Evolutionary conservation across 1,284 basidiomycete species (phyloP).

Genomic region (Phenoliferia sp.): DNA sequence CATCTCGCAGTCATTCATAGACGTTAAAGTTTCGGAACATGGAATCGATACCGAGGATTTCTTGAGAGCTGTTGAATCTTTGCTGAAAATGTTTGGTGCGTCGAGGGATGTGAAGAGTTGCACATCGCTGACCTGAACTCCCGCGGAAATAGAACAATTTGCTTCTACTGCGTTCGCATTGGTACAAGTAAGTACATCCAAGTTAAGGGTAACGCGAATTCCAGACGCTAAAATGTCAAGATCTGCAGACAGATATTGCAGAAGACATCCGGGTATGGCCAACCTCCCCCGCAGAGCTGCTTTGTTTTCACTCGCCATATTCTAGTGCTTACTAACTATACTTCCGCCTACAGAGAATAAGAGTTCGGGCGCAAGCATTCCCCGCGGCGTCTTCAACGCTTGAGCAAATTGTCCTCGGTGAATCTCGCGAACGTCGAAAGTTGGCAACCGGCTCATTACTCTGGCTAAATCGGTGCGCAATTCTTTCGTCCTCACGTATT

Average conservation of each 20-base stretch:
- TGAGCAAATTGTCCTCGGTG: constrained; percentile 4
- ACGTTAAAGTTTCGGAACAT: background rate
- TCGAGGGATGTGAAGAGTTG: background rate
- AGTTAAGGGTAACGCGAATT: no score
- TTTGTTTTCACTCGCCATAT: no score
- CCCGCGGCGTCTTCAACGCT: background rate
- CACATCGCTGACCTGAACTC: background rate
- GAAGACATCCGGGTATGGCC: constrained; percentile 8
- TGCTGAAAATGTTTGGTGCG: background rate
- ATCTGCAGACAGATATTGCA: background rate
- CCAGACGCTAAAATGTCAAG: no score
- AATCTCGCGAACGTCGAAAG: background rate
- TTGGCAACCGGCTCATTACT: constrained; percentile 3
- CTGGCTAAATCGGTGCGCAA: constrained; percentile 6
- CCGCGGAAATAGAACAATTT: background rate
- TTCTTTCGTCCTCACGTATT: no score
- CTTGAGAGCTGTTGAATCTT: background rate
- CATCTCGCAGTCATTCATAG: background rate
- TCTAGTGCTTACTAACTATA: background rate
- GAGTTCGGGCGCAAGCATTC: background rate
- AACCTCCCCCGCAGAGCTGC: no score
- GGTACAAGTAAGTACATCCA: background rate
- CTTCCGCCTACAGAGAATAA: background rate
- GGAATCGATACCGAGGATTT: constrained; percentile 5
- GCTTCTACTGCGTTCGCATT: background rate